Evolutionary conservation across 2,329 filamentous ascomycete genomes (phyloP).

Genomic region (Botrytis medusae): DNA sequence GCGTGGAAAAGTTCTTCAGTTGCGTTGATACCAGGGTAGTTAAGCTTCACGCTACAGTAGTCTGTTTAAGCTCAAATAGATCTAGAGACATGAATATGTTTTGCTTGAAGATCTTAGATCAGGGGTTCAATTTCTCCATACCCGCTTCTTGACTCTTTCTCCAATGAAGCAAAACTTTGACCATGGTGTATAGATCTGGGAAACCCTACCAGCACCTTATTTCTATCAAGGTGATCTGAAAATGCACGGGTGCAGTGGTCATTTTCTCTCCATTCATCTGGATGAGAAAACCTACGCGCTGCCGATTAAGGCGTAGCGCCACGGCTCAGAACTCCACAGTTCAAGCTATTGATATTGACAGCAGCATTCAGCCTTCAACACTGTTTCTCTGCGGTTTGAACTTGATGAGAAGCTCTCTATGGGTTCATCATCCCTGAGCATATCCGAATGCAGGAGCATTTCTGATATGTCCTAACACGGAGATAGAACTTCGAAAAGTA

Average conservation of each 20-base stretch:
- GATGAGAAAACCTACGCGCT: not conserved
- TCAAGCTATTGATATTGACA: not conserved
- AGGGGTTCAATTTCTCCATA: not conserved
- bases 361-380: constrained; percentile 5
- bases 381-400: not conserved
- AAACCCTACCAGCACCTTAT: not conserved
- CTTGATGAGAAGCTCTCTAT: not conserved
- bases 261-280: not conserved
- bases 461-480: not conserved
- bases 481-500: not conserved
- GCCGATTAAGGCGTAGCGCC: not conserved
- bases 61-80: not conserved
- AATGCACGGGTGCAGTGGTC: not conserved
- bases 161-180: not conserved
- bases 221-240: not conserved
- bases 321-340: not conserved
- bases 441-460: not conserved
- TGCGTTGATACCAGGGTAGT: not conserved
- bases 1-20: not conserved
- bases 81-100: constrained; percentile 3
- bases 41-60: not conserved
- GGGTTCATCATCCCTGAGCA: not conserved
- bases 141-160: not conserved
- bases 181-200: not conserved
- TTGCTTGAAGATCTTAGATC: not conserved